Conservation (phyloP, 257 asterid genomes). For the Scutellaria galericulata region DNA sequence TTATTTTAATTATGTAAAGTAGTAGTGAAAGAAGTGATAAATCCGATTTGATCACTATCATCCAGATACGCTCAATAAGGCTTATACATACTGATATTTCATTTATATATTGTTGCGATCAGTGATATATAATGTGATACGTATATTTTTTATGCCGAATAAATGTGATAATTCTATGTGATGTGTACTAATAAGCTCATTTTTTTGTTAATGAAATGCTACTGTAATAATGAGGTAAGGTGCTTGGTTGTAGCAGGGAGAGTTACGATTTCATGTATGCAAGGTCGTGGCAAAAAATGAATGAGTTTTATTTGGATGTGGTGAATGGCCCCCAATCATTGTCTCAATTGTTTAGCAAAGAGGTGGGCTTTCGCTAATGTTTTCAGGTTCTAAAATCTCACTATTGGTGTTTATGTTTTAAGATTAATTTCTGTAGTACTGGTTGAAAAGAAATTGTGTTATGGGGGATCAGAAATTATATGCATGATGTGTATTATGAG, state of each 20-base stretch:
- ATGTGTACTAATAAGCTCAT: background rate
- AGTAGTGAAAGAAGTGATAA: background rate
- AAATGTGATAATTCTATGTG: background rate
- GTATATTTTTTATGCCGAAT: background rate
- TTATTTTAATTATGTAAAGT: too few relatives aligned
- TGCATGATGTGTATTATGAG: background rate
- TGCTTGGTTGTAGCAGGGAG: constrained; percentile 63
- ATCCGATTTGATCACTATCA: background rate
- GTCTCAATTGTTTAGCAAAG: constrained; percentile 60
- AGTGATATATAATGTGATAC: constrained; percentile 16
- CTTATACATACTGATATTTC: background rate
- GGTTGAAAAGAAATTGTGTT: background rate
- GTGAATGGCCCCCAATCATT: constrained; percentile 65
- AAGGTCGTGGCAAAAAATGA: constrained; percentile 76
- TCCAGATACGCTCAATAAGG: constrained; percentile 8
- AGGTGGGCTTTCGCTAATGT: constrained; percentile 48
- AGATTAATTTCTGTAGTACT: constrained; percentile 15
- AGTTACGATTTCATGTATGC: constrained; percentile 80
- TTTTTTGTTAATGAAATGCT: constrained; percentile 12
- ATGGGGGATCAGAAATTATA: constrained; percentile 4
- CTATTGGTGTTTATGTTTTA: constrained; percentile 13
- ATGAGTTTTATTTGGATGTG: constrained; percentile 67
- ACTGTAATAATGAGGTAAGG: background rate
- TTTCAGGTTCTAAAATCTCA: background rate
- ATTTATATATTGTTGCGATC: background rate